Percentiles rank a stretch among this genome's conserved stretches.
phyloP scores from a whole-genome alignment of 2,329 filamentous ascomycete genomes.

The Aspergillus viridinutans region DNA sequence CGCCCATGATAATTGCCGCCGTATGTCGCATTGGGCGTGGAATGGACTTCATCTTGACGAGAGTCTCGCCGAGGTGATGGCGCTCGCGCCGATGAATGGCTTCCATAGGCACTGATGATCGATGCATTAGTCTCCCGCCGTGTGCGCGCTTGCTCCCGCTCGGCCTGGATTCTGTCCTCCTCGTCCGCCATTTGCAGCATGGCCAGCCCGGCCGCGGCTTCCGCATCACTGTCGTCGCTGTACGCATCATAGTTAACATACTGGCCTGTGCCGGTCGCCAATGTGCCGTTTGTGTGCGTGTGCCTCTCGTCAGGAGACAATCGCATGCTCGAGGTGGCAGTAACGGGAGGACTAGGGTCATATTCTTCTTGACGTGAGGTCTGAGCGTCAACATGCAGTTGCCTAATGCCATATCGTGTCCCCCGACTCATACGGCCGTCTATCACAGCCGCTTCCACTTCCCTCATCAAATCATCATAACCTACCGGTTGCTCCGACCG shows the following conservation, averaged over 20 bases:
- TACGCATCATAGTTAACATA: conserved; percentile 47
- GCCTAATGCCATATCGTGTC: conserved; percentile 23
- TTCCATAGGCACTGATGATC: conserved; percentile 41
- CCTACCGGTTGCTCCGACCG: conserved; percentile 38
- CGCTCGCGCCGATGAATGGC: conserved; percentile 38
- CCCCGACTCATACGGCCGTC: conserved; percentile 24
- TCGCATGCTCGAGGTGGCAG: conserved; percentile 15
- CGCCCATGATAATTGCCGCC: conserved; percentile 66
- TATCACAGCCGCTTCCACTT: conserved; percentile 53
- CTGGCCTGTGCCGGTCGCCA: conserved; percentile 42
- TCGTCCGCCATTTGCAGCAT: conserved; percentile 82
- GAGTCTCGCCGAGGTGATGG: conserved; percentile 24
- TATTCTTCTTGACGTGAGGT: conserved; percentile 12
- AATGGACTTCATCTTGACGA: conserved; percentile 65
- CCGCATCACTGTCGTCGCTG: conserved; percentile 78
- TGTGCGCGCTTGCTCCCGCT: conserved; percentile 46
- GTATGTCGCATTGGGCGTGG: conserved; percentile 49
- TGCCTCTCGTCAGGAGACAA: conserved; percentile 43
- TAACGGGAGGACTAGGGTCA: conserved; percentile 3
- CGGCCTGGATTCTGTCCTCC: conserved; percentile 59
- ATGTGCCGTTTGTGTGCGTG: conserved; percentile 47
- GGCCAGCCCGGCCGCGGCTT: conserved; percentile 77
- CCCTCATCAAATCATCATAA: conserved; percentile 55
- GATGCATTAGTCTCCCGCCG: conserved; percentile 55
- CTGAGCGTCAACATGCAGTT: conserved; percentile 17